Evolutionary conservation across 139 green algal species (phyloP), one percentile per base, ranked within the genome.

Genomic region (Gonium pectorale): DNA sequence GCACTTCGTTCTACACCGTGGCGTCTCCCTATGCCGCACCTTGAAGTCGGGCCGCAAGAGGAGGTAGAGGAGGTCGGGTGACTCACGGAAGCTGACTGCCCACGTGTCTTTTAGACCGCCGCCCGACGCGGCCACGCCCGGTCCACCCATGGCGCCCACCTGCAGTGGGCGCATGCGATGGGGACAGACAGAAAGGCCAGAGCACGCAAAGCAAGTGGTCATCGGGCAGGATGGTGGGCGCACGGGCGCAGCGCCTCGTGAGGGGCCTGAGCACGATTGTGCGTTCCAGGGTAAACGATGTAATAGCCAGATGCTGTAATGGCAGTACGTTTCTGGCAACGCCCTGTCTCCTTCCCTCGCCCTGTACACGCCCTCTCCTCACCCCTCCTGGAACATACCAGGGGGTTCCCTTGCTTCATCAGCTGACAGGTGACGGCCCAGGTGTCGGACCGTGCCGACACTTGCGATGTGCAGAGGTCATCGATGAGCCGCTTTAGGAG

Each of bases 341-440:
- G n/a, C n/a, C n/a, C n/a, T n/a, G n/a, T n/a, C n/a, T n/a, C n/a
- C n/a, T n/a, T n/a, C n/a, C n/a, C n/a, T n/a, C n/a, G n/a, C n/a
- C n/a, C n/a, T n/a, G n/a, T n/a, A n/a, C n/a, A n/a, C n/a, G n/a
- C n/a, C n/a, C n/a, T n/a, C n/a, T n/a, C n/a, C n/a, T n/a, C n/a
- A n/a, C n/a, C n/a, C n/a, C n/a, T n/a, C 13, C 43, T 7, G 24
- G 7, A 5, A 5, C 77, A 51, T 22, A 83, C 77, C 77, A 83
- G 11, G 21, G 43, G 62, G 29, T 83, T 60, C 6, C 77, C 77
- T 22, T 83, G 77, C 62, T 83, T 83, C n/a, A 83, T 17, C 1
- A 83, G 77, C 41, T 73, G 43, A 26, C 77, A 83, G 22, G 77
- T 74, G 31, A 83, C 77, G 0, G 77, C 31, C 77, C 77, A 83